Base-by-base conservation (phyloP, 495 filamentous ascomycete species). In the Chaetomium tenue region DNA sequence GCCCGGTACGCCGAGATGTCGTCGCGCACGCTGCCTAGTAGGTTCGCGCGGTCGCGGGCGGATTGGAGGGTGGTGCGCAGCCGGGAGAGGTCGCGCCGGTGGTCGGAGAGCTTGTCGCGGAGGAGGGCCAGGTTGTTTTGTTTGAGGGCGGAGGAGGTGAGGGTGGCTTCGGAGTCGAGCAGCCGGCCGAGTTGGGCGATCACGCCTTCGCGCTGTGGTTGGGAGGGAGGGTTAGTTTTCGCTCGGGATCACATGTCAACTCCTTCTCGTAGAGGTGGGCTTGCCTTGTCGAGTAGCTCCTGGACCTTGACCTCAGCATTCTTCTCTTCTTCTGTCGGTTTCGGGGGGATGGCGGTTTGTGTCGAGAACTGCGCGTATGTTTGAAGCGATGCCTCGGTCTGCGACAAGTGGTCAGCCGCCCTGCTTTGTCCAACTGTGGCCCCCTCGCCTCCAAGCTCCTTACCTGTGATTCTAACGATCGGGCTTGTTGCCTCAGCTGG, bases 341-440 rank as follows among this genome's bases (percentile, higher is more conserved):
- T 91, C 20, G 84, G 78, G 39, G 93, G 89, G 55, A 95, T 88
- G 71, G 89, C 89, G 11, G 89, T 77, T 66, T 88, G 84, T 0
- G 89, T 88, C n/a, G 92, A 89, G 82, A 89, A 97, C 79, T 97
- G 91, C 11, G 95, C 92, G 76, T 96, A 98, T 52, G 88, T 96
- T 75, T 97, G 91, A 75, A 98, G 96, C 58, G 94, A 87, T 63
- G 83, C 86, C 75, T 97, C 92, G 46, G 95, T 97, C 94, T 98
- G 68, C 52, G 12, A 12, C 30, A 16, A 16, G 40, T 20, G 18
- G 22, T 37, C 28, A 47, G 46, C 44, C 53, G 47, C 0, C 46
- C 37, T 22, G 55, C 7, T 16, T 28, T 2, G 5, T 30, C 30
- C 33, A 18, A 11, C 5, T 11, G 5, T 56, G 18, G 9, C 7